Evolutionary conservation across 345 rosid species (phyloP).

Genomic region (Cardamine resedifolia): DNA sequence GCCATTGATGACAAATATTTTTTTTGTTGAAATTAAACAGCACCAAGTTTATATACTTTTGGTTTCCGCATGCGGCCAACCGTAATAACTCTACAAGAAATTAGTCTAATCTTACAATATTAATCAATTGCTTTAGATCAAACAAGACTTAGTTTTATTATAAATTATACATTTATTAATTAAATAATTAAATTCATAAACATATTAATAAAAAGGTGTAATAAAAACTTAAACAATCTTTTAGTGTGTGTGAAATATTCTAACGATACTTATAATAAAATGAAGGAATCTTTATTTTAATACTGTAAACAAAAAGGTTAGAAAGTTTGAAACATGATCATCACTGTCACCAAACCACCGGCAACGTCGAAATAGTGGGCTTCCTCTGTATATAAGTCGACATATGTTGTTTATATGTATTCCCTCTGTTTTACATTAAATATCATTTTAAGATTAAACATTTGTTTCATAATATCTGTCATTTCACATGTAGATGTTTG

Average conservation of each 20-base stretch:
- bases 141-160: background rate
- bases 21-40: constrained; percentile 3
- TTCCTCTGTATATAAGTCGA: background rate
- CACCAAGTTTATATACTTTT: constrained; percentile 15
- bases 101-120: too few species aligned
- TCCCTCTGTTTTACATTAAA: too few species aligned
- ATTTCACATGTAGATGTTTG: too few species aligned
- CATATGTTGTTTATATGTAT: too few species aligned
- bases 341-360: background rate
- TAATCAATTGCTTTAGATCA: background rate
- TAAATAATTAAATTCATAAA: too few species aligned
- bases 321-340: background rate
- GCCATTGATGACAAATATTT: constrained; percentile 43
- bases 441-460: too few species aligned
- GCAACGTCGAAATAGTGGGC: background rate
- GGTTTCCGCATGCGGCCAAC: constrained; percentile 39
- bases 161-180: too few species aligned
- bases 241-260: background rate
- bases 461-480: too few species aligned
- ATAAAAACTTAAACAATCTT: too few species aligned
- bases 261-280: background rate
- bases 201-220: too few species aligned
- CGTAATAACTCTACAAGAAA: constrained; percentile 4
- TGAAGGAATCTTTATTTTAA: background rate
- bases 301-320: background rate